phyloP scores from a whole-genome alignment of 768 basidiomycete species.

The Rhizopogon sp. region DNA sequence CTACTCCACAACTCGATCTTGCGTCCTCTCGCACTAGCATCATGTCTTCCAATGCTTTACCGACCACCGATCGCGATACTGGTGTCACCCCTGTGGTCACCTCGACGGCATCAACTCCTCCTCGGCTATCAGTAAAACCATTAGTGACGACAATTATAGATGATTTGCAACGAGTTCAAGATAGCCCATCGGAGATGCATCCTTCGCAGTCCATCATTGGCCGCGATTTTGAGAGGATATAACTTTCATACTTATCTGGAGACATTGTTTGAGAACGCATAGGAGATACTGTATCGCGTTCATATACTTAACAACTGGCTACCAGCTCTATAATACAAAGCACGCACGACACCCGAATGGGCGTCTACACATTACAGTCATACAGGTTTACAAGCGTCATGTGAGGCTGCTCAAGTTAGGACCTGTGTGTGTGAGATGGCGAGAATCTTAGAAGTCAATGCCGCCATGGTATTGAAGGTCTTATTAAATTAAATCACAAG shows the following conservation, averaged over 20 bases:
- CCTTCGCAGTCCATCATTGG: constrained; percentile 5
- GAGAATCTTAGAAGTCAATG: too few relatives aligned
- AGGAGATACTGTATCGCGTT: not conserved
- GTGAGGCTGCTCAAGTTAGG: too few relatives aligned
- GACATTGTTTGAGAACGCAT: not conserved
- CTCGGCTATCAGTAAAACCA: not conserved
- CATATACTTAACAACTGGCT: not conserved
- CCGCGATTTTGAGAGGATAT: not conserved
- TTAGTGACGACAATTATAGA: constrained; percentile 16
- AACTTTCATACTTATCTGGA: not conserved
- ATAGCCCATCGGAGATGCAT: constrained; percentile 28
- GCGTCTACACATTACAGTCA: too few relatives aligned
- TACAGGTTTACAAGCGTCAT: too few relatives aligned
- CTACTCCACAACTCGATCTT: constrained; percentile 35
- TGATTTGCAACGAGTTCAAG: constrained; percentile 14
- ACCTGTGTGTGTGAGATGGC: too few relatives aligned
- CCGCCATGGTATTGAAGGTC: too few relatives aligned
- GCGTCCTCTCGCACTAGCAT: constrained; percentile 24
- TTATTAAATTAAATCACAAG: not conserved
- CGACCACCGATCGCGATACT: not conserved
- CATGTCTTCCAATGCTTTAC: constrained; percentile 17
- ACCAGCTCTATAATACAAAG: not conserved
- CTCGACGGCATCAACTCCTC: not conserved
- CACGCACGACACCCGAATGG: too few relatives aligned
- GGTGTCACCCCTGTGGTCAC: not conserved